These are phyloP conservation scores for Prunus kanzakura DNA, from an alignment of 306 rosid genomes.

Conservation along the genomic window DNA sequence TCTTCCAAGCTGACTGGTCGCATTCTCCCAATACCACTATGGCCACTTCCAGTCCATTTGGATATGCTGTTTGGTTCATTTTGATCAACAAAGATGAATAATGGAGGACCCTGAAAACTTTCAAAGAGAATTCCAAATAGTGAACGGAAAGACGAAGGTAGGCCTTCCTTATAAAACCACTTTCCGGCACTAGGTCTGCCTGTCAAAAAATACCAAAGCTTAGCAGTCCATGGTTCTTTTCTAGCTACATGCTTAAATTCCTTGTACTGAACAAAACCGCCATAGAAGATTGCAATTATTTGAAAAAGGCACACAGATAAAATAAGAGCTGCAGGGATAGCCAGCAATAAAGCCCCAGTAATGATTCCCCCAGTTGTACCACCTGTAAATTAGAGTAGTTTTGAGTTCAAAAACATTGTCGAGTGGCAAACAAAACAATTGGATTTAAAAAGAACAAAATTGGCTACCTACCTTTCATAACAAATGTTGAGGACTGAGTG, in stretches of 20 bases:
- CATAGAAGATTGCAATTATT: slow-evolving; percentile 42
- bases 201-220: slow-evolving; percentile 37
- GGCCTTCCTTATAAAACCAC: slow-evolving; percentile 53
- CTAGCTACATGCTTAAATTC: slow-evolving; percentile 35
- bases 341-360: slow-evolving; percentile 49
- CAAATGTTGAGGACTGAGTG: slow-evolving; percentile 60
- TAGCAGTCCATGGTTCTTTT: slow-evolving; percentile 39
- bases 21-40: slow-evolving; percentile 37
- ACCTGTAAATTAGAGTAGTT: slow-evolving; percentile 41
- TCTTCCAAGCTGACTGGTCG: slow-evolving; percentile 36
- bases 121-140: slow-evolving; percentile 59
- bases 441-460: neutral
- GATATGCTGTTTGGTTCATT: slow-evolving; percentile 36
- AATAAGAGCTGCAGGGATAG: slow-evolving; percentile 58
- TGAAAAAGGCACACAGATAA: slow-evolving; percentile 49
- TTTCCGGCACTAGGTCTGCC: slow-evolving; percentile 47
- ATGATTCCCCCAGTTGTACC: slow-evolving; percentile 57
- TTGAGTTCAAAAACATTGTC: slow-evolving; percentile 10
- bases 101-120: slow-evolving; percentile 46
- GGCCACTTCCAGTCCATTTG: slow-evolving; percentile 38
- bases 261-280: slow-evolving; percentile 44
- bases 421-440: neutral
- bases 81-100: slow-evolving; percentile 34
- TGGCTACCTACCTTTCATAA: slow-evolving; percentile 38
- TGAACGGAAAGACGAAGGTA: slow-evolving; percentile 47